phyloP scores from a whole-genome alignment of 1,139 yeast genomes.

The Geotrichum candidum region DNA sequence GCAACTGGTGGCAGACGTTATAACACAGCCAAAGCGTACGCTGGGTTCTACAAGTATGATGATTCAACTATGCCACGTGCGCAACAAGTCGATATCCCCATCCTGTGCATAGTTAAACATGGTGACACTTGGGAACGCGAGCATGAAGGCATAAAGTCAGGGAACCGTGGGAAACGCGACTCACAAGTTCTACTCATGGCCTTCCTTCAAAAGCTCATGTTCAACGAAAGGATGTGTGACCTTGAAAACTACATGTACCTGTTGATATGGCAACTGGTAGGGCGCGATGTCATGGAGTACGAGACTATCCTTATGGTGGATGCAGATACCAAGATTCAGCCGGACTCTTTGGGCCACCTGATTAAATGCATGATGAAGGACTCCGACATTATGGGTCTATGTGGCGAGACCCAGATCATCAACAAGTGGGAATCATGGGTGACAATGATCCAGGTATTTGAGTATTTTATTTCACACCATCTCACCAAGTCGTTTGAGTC shows the following conservation, averaged over 20 bases:
- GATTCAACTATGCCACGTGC: constrained; percentile 41
- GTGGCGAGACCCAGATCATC: constrained; percentile 36
- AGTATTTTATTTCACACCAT: constrained; percentile 36
- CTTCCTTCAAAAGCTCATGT: constrained; percentile 37
- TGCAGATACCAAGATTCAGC: constrained; percentile 35
- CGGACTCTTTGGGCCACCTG: constrained; percentile 32
- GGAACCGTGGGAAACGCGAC: constrained; percentile 38
- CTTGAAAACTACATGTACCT: constrained; percentile 34
- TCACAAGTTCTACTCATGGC: constrained; percentile 35
- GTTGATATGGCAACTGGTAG: constrained; percentile 30
- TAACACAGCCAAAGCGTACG: constrained; percentile 32
- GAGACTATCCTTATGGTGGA: constrained; percentile 36
- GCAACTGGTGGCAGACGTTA: constrained; percentile 31
- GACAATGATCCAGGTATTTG: constrained; percentile 38
- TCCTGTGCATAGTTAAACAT: constrained; percentile 32
- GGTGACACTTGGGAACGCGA: constrained; percentile 37
- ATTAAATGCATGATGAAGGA: constrained; percentile 31
- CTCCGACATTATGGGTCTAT: constrained; percentile 33
- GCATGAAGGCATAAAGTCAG: constrained; percentile 36
- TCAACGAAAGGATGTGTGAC: constrained; percentile 34
- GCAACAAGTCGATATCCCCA: constrained; percentile 52
- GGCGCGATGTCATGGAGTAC: constrained; percentile 31
- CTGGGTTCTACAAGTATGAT: constrained; percentile 30
- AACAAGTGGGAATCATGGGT: constrained; percentile 34
- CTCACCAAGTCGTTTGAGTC: constrained; percentile 36